phyloP scores from a whole-genome alignment of 306 rosid species.

The Lupinus albus region DNA sequence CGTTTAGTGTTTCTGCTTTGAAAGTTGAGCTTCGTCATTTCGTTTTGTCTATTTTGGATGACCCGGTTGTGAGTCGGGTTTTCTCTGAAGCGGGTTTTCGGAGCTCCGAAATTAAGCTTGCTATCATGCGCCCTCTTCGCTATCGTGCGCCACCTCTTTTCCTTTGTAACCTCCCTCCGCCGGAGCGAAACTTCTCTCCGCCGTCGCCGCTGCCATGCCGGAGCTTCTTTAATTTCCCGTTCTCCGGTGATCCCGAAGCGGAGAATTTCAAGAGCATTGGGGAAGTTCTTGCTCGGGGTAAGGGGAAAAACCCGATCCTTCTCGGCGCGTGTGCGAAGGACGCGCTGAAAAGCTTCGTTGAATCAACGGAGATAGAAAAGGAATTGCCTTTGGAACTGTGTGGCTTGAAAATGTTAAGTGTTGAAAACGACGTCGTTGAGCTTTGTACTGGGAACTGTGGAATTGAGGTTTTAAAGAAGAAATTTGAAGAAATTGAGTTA shows the following conservation, averaged over 20 bases:
- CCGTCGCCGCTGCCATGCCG: constrained; percentile 26
- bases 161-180: constrained; percentile 51
- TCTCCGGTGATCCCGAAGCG: constrained; percentile 37
- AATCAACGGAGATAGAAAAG: constrained; percentile 52
- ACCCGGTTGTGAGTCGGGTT: constrained; percentile 93
- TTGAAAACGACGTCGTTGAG: constrained; percentile 54
- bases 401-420: constrained; percentile 56
- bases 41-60: constrained; percentile 79
- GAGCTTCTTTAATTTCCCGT: constrained; percentile 50
- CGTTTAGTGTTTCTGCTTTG: constrained; percentile 65
- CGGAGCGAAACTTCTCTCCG: constrained; percentile 31
- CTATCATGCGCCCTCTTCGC: constrained; percentile 76
- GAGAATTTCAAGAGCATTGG: constrained; percentile 72
- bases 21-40: constrained; percentile 91
- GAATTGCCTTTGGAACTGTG: constrained; percentile 60
- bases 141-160: constrained; percentile 69
- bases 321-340: constrained; percentile 74
- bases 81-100: constrained; percentile 96
- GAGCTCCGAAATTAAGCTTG: constrained; percentile 88
- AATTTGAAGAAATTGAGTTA: constrained; percentile 49
- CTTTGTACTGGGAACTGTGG: constrained; percentile 41
- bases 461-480: constrained; percentile 42
- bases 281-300: constrained; percentile 58
- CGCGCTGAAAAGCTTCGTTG: constrained; percentile 57
- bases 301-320: constrained; percentile 76